Evolutionary conservation across 2,329 filamentous ascomycete species (phyloP), one percentile per base, ranked within the genome.

Genomic region (Botryotinia globosa): DNA sequence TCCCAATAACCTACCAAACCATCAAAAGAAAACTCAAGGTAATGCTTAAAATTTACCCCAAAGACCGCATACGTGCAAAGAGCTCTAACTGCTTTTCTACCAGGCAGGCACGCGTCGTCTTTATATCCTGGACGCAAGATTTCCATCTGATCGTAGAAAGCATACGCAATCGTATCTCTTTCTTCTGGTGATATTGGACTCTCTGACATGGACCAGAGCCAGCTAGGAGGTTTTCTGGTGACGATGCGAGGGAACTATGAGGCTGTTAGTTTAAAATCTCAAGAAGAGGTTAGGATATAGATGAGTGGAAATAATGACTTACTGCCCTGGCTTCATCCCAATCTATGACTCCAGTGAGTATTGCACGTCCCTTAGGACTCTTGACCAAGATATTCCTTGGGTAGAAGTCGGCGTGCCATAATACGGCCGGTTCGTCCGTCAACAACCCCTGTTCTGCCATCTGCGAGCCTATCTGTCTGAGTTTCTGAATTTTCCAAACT

Each of bases 321-420:
- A 56, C 65, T 14, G 48, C 48, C 18, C 10, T 42, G 1, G 48
- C 10, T 16, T 67, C 34, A 14, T 67, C 65, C 65, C 48, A 67
- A 44, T 56, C 65, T 4, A 67, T 42, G 1, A 67, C 65, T 10
- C 48, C 65, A 16, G 65, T 56, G 16, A 67, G 25, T 3, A 42
- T 12, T 0, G 16, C n/a, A 25, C 10, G 6, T 16, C 42, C 1
- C 12, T 18, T 42, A 3, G 25, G 8, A 54, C 14, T 56, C 12
- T 42, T 3, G 2, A 56, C 2, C 48, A 67, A 16, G 3, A 67
- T 67, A 10, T 67, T 67, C 5, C 65, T 22, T 9, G 65, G 65
- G 8, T 22, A 67, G 22, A 67, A 67, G n/a, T 67, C 65, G 7
- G n/a, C 7, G 32, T 67, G 65, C 34, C 65, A 67, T 5, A 67